phyloP scores from a whole-genome alignment of 2,329 filamentous ascomycete species.

The Fusarium nodosum region DNA sequence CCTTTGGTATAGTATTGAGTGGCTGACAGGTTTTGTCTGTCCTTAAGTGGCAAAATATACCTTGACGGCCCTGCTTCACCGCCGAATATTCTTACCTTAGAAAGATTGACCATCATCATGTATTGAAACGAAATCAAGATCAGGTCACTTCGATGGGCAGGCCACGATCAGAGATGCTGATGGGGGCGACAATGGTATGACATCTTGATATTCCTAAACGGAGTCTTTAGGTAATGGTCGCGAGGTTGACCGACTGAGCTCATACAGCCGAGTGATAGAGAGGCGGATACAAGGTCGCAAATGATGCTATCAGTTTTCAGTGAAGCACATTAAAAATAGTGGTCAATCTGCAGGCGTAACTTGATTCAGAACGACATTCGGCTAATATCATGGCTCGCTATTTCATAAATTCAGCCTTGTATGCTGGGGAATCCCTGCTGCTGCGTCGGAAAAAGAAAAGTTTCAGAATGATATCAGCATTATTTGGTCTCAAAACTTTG shows the following conservation, averaged over 20 bases:
- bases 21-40: constrained; percentile 38
- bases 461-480: constrained; percentile 25
- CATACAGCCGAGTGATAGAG: background rate
- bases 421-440: constrained; percentile 44
- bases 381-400: constrained; percentile 42
- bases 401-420: constrained; percentile 38
- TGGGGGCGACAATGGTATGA: background rate
- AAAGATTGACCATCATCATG: constrained; percentile 7
- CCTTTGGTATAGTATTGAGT: constrained; percentile 34
- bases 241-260: background rate
- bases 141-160: background rate
- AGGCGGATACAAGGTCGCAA: background rate
- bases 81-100: constrained; percentile 22
- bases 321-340: constrained; percentile 26
- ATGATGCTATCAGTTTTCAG: constrained; percentile 13
- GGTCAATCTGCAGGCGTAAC: constrained; percentile 37
- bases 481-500: constrained; percentile 22
- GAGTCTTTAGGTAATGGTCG: background rate
- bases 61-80: constrained; percentile 38
- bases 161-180: background rate
- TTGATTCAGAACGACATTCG: constrained; percentile 42
- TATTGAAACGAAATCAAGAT: background rate
- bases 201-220: background rate
- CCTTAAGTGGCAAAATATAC: constrained; percentile 37
- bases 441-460: constrained; percentile 33